phyloP scores from a whole-genome alignment of 2,329 filamentous ascomycete species.

The Lecanicillium sp. region DNA sequence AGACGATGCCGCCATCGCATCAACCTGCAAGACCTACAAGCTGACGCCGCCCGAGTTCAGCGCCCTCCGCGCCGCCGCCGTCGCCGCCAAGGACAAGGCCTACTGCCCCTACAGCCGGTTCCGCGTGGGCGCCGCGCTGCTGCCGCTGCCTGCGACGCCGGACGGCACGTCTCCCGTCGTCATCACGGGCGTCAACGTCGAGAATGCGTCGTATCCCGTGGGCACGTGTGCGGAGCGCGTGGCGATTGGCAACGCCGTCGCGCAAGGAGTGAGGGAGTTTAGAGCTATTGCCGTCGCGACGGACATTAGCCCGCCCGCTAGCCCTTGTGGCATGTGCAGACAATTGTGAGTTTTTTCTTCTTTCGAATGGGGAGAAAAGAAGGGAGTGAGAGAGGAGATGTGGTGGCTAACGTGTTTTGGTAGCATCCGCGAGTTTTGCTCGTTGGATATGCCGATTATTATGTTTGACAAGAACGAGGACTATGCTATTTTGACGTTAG shows the following conservation, averaged over 20 bases:
- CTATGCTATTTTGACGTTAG: conserved; percentile 61
- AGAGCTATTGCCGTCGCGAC: conserved; percentile 80
- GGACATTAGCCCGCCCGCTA: conserved; percentile 60
- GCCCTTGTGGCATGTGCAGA: conserved; percentile 92
- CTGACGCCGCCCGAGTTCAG: conserved; percentile 58
- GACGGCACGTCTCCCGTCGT: conserved; percentile 6
- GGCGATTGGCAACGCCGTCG: conserved; percentile 75
- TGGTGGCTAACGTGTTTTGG: conserved; percentile 9
- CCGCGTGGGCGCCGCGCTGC: conserved; percentile 76
- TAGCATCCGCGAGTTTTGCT: conserved; percentile 71
- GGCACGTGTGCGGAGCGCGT: conserved; percentile 93
- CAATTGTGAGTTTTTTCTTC: conserved; percentile 60
- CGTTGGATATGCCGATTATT: conserved; percentile 65
- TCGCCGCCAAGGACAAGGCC: conserved; percentile 66
- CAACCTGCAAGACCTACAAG: conserved; percentile 24
- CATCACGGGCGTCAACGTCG: conserved; percentile 70
- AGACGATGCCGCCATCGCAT: conserved; percentile 19
- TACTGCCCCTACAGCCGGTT: conserved; percentile 95
- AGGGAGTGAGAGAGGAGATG: conserved; percentile 10
- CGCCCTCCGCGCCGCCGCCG: conserved; percentile 53
- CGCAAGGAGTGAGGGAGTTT: conserved; percentile 50
- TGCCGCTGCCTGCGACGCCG: conserved; percentile 36
- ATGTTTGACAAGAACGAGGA: conserved; percentile 85
- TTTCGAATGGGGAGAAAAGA: conserved; percentile 1
- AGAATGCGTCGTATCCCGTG: conserved; percentile 89